Percentiles rank a stretch among this genome's conserved stretches.
phyloP scores from a whole-genome alignment of 2,329 filamentous ascomycete genomes.

The Stachybotrys chartarum region DNA sequence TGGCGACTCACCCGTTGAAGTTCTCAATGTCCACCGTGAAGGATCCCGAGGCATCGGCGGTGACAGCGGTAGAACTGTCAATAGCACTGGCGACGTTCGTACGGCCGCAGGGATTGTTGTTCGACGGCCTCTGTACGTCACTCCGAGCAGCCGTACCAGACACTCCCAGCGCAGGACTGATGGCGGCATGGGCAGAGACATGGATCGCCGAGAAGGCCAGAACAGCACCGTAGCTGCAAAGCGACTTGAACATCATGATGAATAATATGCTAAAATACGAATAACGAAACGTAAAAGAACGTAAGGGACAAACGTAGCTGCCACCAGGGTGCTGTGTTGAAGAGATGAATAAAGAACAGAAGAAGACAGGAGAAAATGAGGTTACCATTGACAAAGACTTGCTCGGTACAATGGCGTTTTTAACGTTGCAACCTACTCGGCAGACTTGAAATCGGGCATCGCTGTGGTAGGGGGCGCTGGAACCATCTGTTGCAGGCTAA shows the following conservation, averaged over 20 bases:
- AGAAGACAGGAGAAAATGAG: neutral
- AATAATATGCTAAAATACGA: neutral
- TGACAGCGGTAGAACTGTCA: slow-evolving; percentile 5
- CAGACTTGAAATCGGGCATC: neutral
- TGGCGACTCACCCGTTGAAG: slow-evolving; percentile 7
- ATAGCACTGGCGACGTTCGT: slow-evolving; percentile 3
- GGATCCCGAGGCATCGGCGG: slow-evolving; percentile 7
- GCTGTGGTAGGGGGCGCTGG: neutral
- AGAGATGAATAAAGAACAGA: neutral
- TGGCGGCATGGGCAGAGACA: slow-evolving; percentile 7
- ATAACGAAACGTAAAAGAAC: neutral
- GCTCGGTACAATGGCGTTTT: neutral
- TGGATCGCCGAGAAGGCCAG: slow-evolving; percentile 4
- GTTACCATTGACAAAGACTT: neutral
- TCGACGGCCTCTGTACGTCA: slow-evolving; percentile 5
- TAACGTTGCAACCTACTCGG: neutral
- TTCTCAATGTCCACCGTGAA: slow-evolving; percentile 7
- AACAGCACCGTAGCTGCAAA: slow-evolving; percentile 2
- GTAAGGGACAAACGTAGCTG: neutral
- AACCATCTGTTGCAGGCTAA: neutral
- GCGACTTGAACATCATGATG: slow-evolving; percentile 4
- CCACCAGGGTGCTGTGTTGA: slow-evolving; percentile 2
- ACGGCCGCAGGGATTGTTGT: slow-evolving; percentile 6
- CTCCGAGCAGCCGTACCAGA: slow-evolving; percentile 5
- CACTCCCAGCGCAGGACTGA: slow-evolving; percentile 7